Conservation (phyloP, 1,139 yeast genomes). For the Suhomyces guaymorum region DNA sequence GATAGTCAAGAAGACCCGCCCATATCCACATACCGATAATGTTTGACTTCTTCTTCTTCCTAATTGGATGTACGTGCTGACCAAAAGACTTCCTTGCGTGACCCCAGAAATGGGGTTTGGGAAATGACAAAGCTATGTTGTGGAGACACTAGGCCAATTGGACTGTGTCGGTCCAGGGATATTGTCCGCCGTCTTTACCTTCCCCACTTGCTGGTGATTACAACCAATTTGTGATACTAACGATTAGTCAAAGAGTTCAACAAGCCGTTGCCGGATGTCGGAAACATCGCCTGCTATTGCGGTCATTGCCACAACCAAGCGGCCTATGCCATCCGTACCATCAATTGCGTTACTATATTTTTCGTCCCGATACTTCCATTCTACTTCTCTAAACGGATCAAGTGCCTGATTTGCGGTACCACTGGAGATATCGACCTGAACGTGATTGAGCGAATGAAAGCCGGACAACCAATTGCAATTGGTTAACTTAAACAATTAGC, state of each 20-base stretch:
- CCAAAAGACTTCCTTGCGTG: neutral
- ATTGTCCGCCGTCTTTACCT: too few species aligned
- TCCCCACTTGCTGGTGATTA: neutral
- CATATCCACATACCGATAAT: neutral
- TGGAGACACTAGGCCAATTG: neutral
- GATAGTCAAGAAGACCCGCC: neutral
- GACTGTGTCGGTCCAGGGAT: too few species aligned
- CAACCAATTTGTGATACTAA: neutral
- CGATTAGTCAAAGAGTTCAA: conserved; percentile 19
- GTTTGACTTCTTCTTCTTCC: conserved; percentile 14
- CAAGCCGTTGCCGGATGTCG: conserved; percentile 19
- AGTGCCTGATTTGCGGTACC: conserved; percentile 48
- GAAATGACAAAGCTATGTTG: too few species aligned
- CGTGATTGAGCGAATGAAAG: conserved; percentile 33
- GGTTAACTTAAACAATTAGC: too few species aligned
- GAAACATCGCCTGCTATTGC: conserved; percentile 19
- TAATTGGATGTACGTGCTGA: conserved; percentile 14
- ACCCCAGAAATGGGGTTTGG: too few species aligned
- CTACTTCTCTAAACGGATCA: conserved; percentile 38
- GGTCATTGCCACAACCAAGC: conserved; percentile 46
- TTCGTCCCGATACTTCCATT: conserved; percentile 50
- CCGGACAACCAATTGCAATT: conserved; percentile 45
- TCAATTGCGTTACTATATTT: conserved; percentile 45
- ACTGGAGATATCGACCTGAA: conserved; percentile 37
- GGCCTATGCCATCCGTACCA: conserved; percentile 44